phyloP scores from a whole-genome alignment of 2,329 filamentous ascomycete species.

The Alternaria novae-zelandiae region DNA sequence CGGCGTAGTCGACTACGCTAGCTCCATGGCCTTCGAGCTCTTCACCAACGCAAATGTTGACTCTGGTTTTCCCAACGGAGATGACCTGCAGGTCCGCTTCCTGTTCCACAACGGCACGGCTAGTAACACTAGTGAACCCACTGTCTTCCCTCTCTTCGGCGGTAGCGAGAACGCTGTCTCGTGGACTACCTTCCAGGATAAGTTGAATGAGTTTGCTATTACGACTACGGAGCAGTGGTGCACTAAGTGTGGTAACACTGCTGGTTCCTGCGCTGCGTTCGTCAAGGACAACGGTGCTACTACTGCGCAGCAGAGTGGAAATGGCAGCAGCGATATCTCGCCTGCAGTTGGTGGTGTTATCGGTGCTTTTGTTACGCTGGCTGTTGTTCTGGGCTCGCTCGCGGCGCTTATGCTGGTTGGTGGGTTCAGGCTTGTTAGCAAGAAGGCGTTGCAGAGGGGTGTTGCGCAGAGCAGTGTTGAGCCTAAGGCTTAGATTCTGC shows the following conservation, averaged over 20 bases:
- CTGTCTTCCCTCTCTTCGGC: constrained; percentile 68
- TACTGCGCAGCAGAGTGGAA: constrained; percentile 12
- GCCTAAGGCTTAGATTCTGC: constrained; percentile 17
- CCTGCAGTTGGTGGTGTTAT: constrained; percentile 81
- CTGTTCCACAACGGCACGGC: constrained; percentile 68
- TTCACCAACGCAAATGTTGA: constrained; percentile 57
- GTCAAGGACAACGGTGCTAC: constrained; percentile 22
- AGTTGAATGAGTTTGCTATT: constrained; percentile 72
- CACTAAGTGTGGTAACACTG: constrained; percentile 73
- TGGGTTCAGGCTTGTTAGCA: constrained; percentile 65
- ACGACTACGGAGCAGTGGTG: constrained; percentile 74
- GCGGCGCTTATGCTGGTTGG: constrained; percentile 62
- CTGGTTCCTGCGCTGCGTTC: constrained; percentile 67
- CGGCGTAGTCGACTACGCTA: constrained; percentile 83
- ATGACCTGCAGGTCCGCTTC: constrained; percentile 66
- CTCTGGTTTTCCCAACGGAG: constrained; percentile 50
- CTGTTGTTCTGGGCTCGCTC: constrained; percentile 63
- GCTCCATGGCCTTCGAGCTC: constrained; percentile 79
- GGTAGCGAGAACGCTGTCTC: constrained; percentile 61
- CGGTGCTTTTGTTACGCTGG: constrained; percentile 72
- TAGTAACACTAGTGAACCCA: constrained; percentile 51
- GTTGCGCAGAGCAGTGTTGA: constrained; percentile 3
- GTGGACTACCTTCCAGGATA: constrained; percentile 71
- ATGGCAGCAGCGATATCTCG: constrained; percentile 60
- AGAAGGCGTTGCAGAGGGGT: constrained; percentile 50